Evolutionary conservation across 768 basidiomycete species (phyloP).

Genomic region (Sarcodon aspratus): DNA sequence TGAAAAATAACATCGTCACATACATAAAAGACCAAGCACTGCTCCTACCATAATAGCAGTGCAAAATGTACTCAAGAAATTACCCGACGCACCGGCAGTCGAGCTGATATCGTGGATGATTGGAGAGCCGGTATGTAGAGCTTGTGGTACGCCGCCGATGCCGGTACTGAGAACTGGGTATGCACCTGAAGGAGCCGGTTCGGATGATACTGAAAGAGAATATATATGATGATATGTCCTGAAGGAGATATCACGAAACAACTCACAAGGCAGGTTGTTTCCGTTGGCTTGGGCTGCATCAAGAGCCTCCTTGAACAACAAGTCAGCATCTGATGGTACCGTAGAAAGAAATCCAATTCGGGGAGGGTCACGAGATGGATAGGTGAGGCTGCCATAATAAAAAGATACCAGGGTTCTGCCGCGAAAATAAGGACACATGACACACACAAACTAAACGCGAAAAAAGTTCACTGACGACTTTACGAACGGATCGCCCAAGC

Average conservation of each 20-base stretch:
- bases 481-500: conserved; percentile 64
- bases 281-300: conserved; percentile 15
- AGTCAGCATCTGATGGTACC: conserved; percentile 42
- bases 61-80: too few relatives aligned
- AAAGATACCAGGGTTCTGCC: conserved; percentile 53
- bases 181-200: conserved; percentile 28
- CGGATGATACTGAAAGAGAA: conserved; percentile 22
- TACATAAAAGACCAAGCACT: too few relatives aligned
- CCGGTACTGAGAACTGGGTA: conserved; percentile 8
- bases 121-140: not conserved
- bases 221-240: not conserved
- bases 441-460: not conserved
- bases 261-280: conserved; percentile 21
- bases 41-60: too few relatives aligned
- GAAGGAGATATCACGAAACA: not conserved
- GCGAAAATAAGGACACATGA: conserved; percentile 1
- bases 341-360: conserved; percentile 66
- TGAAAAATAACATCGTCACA: too few relatives aligned
- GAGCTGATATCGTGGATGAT: too few relatives aligned
- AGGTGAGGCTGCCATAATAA: conserved; percentile 61
- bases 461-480: conserved; percentile 41
- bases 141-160: conserved; percentile 11
- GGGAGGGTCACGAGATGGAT: conserved; percentile 58
- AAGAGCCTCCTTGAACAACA: conserved; percentile 24
- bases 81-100: too few relatives aligned